Conservation (phyloP, 1,139 yeast genomes). For the Debaryomycetaceae sp. region DNA sequence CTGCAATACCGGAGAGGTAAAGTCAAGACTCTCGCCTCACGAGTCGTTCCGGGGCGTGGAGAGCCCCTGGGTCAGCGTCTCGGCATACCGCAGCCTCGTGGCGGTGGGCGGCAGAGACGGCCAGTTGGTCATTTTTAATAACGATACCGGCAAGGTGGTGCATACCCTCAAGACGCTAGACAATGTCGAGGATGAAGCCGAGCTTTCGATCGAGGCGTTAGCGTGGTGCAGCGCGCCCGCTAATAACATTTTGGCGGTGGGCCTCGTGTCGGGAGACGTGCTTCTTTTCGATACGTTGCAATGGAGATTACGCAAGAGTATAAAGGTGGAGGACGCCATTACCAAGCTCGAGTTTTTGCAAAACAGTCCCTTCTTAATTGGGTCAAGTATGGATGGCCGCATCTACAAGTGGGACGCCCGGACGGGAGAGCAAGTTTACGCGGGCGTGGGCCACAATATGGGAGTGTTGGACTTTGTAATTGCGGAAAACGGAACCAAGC, state of each 20-base stretch:
- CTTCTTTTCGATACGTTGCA: constrained; percentile 71
- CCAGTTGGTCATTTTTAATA: constrained; percentile 61
- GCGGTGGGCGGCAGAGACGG: constrained; percentile 88
- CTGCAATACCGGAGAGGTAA: constrained; percentile 62
- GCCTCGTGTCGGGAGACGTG: constrained; percentile 81
- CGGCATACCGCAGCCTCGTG: constrained; percentile 33
- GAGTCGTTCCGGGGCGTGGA: constrained; percentile 57
- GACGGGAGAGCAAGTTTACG: constrained; percentile 65
- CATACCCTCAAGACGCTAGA: constrained; percentile 57
- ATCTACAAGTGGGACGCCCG: constrained; percentile 84
- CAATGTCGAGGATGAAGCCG: constrained; percentile 52
- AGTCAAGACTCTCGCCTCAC: constrained; percentile 53
- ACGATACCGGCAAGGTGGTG: constrained; percentile 61
- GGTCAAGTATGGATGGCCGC: constrained; percentile 75
- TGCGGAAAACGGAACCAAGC: constrained; percentile 47
- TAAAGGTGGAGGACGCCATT: constrained; percentile 68
- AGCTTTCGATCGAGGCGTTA: constrained; percentile 77
- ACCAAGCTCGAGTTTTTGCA: constrained; percentile 66
- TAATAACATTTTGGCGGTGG: constrained; percentile 59
- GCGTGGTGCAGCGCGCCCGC: constrained; percentile 64
- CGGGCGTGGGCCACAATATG: constrained; percentile 86
- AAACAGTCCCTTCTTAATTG: constrained; percentile 48
- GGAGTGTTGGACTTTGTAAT: constrained; percentile 80
- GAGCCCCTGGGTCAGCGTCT: constrained; percentile 81
- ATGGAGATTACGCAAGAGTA: constrained; percentile 73